Conservation (phyloP, 2,329 filamentous ascomycete genomes). For the Fusarium heterosporum region DNA sequence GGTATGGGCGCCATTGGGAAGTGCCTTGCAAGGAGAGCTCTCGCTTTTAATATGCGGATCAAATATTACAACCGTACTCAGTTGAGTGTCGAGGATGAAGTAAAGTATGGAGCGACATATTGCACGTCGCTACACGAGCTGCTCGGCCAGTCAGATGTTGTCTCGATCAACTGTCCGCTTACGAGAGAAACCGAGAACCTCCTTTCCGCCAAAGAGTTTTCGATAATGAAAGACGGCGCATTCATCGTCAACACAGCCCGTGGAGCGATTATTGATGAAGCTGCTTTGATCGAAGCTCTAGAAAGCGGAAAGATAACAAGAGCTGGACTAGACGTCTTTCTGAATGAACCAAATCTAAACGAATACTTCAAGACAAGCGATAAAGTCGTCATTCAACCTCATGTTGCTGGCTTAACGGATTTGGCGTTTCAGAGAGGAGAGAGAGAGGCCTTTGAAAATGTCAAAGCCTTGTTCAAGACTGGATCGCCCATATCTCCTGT, state of each 20-base stretch:
- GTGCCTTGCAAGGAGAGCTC: constrained; percentile 55
- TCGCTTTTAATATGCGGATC: constrained; percentile 58
- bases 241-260: constrained; percentile 65
- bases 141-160: constrained; percentile 55
- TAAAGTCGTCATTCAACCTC: constrained; percentile 58
- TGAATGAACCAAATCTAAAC: constrained; percentile 57
- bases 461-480: constrained; percentile 54
- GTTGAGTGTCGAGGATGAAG: constrained; percentile 52
- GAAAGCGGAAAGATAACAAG: constrained; percentile 59
- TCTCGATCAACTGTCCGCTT: constrained; percentile 57
- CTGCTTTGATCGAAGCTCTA: constrained; percentile 59
- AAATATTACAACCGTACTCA: constrained; percentile 57
- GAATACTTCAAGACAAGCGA: constrained; percentile 56
- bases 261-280: constrained; percentile 62
- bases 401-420: constrained; percentile 59
- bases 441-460: constrained; percentile 60
- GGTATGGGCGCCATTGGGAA: constrained; percentile 63
- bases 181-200: constrained; percentile 55
- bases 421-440: constrained; percentile 57
- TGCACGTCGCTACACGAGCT: constrained; percentile 54
- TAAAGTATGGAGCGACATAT: constrained; percentile 52
- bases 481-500: constrained; percentile 56
- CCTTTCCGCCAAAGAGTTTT: constrained; percentile 56
- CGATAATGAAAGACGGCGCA: constrained; percentile 59
- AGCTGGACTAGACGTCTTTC: constrained; percentile 63